Base-by-base conservation (phyloP, 768 basidiomycete species). In the Termitomyces sp. region DNA sequence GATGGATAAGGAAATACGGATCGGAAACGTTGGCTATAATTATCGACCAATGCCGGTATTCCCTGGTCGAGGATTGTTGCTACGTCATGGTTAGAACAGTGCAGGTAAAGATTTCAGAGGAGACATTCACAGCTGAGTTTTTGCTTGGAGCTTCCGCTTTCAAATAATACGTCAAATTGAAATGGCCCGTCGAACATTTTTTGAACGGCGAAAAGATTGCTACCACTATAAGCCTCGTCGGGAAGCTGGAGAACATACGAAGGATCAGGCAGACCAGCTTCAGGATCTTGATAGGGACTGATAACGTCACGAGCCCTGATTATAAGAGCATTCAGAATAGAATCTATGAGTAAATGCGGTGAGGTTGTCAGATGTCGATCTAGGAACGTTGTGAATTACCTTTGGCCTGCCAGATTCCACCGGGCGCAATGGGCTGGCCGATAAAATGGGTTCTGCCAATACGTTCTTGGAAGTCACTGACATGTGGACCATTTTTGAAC, bases 81-180 rank as follows among this genome's bases (percentile, higher is more conserved):
- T 94, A 36, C 16, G 3, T 35, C 28, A 38, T 48, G 24, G 18
- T 57, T n/a, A 57, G 69, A 39, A 58, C 9, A 51, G 20, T 35
- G 15, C 13, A 57, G 64, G 48, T 63, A 60, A 57, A 38, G 6
- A 44, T 13, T 57, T 13, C 7, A 40, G 2, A 13, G 11, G 28
- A 36, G 3, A 13, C 20, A 76, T 86, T 64, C 65, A 95, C 94
- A 74, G 64, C 79, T 84, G 20, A 95, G 74, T 61, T 81, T 83
- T 61, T 85, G 83, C 61, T 83, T 83, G 13, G 82, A 78, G 67
- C 88, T 92, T 33, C 74, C 84, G 59, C 90, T 89, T 66, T 97
- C 93, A 69, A 88, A 97, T 72, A 89, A 87, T 16, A 98, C 81
- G 67, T 98, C 96, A 69, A 96, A 94, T 60, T 90, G 85, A 76